Base-by-base conservation (phyloP, 345 rosid genomes). In the Euphorbia tirucalli region DNA sequence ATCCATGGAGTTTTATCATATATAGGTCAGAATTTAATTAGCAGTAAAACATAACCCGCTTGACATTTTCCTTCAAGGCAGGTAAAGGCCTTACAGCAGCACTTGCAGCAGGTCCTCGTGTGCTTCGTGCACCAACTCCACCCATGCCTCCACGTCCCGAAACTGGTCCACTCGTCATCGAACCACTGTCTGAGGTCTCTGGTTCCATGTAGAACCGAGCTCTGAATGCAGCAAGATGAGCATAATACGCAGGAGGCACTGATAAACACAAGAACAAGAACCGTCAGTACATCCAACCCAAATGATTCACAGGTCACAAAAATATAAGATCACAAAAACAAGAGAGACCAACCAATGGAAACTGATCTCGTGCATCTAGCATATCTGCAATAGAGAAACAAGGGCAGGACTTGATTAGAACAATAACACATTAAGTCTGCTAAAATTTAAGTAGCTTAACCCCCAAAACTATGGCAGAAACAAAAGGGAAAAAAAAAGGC, bases 131-230 rank as follows among this genome's bases (percentile, higher is more conserved):
- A 55, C 70, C 83, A n/a, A 77, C 88, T 67, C 81, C 86, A 49
- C 87, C 87, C 69, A 66, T 57, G 65, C 90, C 89, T 54, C 92
- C 90, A 0, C 92, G 91, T 19, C 84, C 90, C 52, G 73, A 82
- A 55, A 77, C 81, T 55, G 83, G 74, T 5, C 97, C 97, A 65
- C 98, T 92, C 0, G 90, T 86, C 87, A 92, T 88, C 0, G 99
- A 95, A 9, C 97, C 99, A 48, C 97, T 93, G 81, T 95, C 99
- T 7, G 98, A 93, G 2, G 98, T 87, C 85, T 92, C 99, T 1
- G 99, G 98, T 65, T 95, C 99, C 99, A 92, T 89, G 71, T 95
- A 95, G 85, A 95, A 95, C 24, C 98, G 90, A 55, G 99, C 99
- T 73, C 97, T 85, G 68, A 95, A 95, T 43, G 99, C 99, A 30